phyloP scores from a whole-genome alignment of 257 asterid species.

The Nicotiana paniculata region DNA sequence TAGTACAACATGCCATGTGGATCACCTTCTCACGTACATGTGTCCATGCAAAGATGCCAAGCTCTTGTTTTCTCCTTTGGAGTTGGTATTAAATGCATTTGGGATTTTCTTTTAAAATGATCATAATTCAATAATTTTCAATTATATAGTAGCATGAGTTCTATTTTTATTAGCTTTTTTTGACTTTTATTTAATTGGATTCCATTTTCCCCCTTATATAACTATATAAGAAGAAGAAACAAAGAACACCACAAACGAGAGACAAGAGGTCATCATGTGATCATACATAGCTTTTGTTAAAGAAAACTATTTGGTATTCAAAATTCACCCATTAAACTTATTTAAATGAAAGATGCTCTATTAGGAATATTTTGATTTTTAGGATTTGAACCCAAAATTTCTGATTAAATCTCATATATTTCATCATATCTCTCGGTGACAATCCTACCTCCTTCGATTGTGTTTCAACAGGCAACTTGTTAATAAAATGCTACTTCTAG shows the following conservation, averaged over 20 bases:
- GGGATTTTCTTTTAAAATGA: neutral
- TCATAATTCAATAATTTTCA: too few relatives aligned
- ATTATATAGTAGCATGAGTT: neutral
- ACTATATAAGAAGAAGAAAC: neutral
- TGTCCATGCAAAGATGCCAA: neutral
- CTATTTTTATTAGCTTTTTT: too few relatives aligned
- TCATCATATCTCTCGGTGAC: too few relatives aligned
- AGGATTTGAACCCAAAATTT: neutral
- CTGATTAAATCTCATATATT: neutral
- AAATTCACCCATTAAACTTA: too few relatives aligned
- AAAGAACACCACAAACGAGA: neutral
- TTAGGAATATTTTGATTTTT: too few relatives aligned
- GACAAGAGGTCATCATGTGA: neutral
- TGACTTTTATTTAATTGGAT: neutral
- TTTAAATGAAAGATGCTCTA: too few relatives aligned
- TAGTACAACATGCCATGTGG: neutral
- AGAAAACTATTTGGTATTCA: too few relatives aligned
- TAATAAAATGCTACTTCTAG: neutral
- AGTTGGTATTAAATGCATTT: neutral
- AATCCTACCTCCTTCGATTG: neutral
- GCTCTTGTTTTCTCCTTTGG: neutral
- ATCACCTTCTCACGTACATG: neutral
- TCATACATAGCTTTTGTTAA: too few relatives aligned
- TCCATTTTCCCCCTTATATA: neutral
- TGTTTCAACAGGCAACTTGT: neutral